These are phyloP conservation scores for Cladochytrium replicatum DNA, from an alignment of 192 early-diverging fungal species.

Conservation along the genomic window DNA sequence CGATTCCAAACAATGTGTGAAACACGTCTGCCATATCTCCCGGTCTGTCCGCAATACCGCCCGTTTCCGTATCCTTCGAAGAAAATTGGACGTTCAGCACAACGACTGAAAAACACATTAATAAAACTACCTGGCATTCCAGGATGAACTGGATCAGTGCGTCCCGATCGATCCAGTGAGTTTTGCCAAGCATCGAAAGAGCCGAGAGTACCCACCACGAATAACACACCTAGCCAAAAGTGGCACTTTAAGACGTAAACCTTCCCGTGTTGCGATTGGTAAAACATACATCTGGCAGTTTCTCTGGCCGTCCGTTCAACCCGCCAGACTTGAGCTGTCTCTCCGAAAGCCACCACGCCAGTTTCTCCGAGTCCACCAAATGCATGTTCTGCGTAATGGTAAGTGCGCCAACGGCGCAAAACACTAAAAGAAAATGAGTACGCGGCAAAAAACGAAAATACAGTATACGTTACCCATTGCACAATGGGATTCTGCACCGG, in stretches of 20 bases:
- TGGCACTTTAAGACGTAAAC: not conserved
- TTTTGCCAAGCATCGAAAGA: constrained; percentile 63
- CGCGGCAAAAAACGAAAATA: constrained; percentile 1
- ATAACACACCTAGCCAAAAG: constrained; percentile 66
- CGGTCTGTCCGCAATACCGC: constrained; percentile 89
- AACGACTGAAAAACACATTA: constrained; percentile 7
- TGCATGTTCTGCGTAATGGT: constrained; percentile 72
- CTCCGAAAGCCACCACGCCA: constrained; percentile 91
- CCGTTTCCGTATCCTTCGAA: constrained; percentile 53
- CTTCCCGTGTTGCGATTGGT: not conserved
- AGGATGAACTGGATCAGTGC: constrained; percentile 74
- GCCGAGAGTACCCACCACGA: constrained; percentile 97
- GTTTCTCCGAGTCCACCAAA: constrained; percentile 65
- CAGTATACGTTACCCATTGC: constrained; percentile 50
- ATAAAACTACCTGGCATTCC: constrained; percentile 45
- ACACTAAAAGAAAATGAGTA: constrained; percentile 40
- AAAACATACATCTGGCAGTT: constrained; percentile 75
- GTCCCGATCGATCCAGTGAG: constrained; percentile 77
- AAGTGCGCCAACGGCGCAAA: constrained; percentile 82
- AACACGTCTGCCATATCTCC: constrained; percentile 92
- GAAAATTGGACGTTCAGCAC: constrained; percentile 2
- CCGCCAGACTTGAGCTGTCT: constrained; percentile 87
- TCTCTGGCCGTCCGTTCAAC: constrained; percentile 92
- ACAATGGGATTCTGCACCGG: constrained; percentile 86
- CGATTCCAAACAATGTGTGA: constrained; percentile 91